phyloP scores from a whole-genome alignment of 2,329 filamentous ascomycete genomes.

The Incumbomyces delicatus region DNA sequence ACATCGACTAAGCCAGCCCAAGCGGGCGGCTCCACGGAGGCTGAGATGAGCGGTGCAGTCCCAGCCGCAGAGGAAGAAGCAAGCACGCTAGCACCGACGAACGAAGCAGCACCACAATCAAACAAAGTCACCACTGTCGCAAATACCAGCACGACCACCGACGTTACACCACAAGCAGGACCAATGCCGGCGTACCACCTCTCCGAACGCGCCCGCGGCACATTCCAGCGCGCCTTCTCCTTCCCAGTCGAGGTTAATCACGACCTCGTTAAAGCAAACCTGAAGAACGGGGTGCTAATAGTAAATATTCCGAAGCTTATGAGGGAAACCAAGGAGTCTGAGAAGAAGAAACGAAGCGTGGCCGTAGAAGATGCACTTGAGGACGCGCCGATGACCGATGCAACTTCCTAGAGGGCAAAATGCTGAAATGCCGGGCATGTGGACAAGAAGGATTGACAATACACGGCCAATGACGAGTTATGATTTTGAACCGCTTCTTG shows the following conservation, averaged over 20 bases:
- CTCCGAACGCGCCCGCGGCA: conserved; percentile 48
- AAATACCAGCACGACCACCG: conserved; percentile 13
- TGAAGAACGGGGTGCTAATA: conserved; percentile 52
- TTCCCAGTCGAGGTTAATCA: conserved; percentile 51
- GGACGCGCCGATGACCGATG: not conserved
- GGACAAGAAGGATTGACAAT: no score
- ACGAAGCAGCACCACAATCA: not conserved
- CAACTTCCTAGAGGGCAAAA: no score
- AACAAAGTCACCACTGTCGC: conserved; percentile 12
- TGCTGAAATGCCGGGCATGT: no score
- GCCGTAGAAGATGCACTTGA: not conserved
- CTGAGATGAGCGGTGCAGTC: not conserved
- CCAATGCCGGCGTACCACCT: conserved; percentile 45
- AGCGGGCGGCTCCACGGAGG: not conserved
- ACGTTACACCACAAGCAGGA: conserved; percentile 25
- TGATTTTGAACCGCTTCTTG: no score
- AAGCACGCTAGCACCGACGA: conserved; percentile 1
- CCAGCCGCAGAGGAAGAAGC: not conserved
- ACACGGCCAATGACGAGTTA: no score
- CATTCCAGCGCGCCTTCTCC: conserved; percentile 50
- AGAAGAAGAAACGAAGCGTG: conserved; percentile 5
- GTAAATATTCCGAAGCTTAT: conserved; percentile 49
- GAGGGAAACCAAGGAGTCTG: conserved; percentile 19
- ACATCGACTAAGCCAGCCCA: not conserved
- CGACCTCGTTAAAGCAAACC: conserved; percentile 50